Evolutionary conservation across 225 moss, liverwort and hornwort species (phyloP).

Genomic region (Pleurozium schreberi): DNA sequence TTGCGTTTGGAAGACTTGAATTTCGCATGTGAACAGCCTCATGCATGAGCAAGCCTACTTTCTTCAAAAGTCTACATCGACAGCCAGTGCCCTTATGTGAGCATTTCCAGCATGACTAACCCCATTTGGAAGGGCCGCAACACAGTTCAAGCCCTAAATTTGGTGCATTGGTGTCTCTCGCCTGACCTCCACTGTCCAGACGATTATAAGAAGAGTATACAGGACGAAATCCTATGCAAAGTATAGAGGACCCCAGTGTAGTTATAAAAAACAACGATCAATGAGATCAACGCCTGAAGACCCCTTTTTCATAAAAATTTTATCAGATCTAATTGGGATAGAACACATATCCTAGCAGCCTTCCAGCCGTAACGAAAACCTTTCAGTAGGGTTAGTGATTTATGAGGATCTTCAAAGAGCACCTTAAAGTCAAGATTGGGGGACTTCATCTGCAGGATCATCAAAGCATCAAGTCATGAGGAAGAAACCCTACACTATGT

Average conservation of each 20-base stretch:
- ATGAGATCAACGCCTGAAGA: background rate
- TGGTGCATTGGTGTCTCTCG: background rate
- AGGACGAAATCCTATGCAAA: background rate
- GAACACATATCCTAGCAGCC: background rate
- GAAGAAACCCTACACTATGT: background rate
- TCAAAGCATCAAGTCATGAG: background rate
- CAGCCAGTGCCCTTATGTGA: background rate
- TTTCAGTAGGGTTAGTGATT: background rate
- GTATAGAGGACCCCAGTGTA: background rate
- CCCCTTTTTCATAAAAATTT: too few species aligned
- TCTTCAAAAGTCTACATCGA: slow-evolving; percentile 54
- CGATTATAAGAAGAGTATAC: too few species aligned
- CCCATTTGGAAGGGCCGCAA: background rate
- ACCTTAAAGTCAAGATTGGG: background rate
- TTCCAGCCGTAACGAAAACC: background rate
- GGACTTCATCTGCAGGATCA: background rate
- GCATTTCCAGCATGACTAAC: background rate
- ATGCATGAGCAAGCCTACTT: slow-evolving; percentile 63
- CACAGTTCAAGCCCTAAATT: background rate
- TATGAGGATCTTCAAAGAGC: background rate
- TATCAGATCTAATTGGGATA: background rate
- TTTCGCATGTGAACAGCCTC: slow-evolving; percentile 76
- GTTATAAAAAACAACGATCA: background rate
- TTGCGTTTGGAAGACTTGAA: slow-evolving; percentile 59
- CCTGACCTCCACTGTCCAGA: background rate